These are phyloP conservation scores for Tolypocladium inflatum DNA, from an alignment of 2,329 filamentous ascomycete species.

Conservation along the genomic window DNA sequence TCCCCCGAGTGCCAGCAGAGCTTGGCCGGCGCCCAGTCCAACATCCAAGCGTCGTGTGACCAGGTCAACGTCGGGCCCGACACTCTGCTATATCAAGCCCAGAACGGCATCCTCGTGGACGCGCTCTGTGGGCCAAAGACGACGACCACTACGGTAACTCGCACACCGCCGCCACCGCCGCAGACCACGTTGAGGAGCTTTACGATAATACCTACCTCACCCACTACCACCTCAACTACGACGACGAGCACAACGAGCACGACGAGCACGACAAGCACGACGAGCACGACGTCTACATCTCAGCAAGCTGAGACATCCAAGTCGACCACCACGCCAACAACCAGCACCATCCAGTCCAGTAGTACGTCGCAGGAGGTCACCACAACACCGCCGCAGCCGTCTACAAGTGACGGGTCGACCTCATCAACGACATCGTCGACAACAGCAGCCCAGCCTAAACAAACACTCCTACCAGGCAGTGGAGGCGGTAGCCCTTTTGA, in stretches of 20 bases:
- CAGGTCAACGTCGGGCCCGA: conserved; percentile 12
- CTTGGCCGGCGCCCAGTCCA: conserved; percentile 15
- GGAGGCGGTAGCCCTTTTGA: conserved; percentile 14
- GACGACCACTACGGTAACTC: background rate
- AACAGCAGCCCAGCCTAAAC: conserved; percentile 1
- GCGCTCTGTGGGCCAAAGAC: conserved; percentile 21
- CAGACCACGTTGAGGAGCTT: background rate
- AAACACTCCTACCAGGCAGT: conserved; percentile 6
- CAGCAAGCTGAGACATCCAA: background rate
- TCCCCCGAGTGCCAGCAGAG: conserved; percentile 24
- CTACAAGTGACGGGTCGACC: background rate
- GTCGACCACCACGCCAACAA: background rate
- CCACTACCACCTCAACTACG: background rate
- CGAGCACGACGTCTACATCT: background rate
- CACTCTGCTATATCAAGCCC: conserved; percentile 26
- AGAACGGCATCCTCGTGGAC: conserved; percentile 25
- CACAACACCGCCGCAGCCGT: background rate
- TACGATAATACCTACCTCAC: background rate
- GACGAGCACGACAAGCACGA: background rate
- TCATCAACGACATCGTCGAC: conserved; percentile 1
- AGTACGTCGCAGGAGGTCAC: background rate
- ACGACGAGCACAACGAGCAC: background rate
- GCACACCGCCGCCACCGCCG: background rate
- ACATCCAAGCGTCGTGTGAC: conserved; percentile 17
- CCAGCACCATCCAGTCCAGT: background rate